Conservation (phyloP, 441 rosid species). For the Croton setiger region DNA sequence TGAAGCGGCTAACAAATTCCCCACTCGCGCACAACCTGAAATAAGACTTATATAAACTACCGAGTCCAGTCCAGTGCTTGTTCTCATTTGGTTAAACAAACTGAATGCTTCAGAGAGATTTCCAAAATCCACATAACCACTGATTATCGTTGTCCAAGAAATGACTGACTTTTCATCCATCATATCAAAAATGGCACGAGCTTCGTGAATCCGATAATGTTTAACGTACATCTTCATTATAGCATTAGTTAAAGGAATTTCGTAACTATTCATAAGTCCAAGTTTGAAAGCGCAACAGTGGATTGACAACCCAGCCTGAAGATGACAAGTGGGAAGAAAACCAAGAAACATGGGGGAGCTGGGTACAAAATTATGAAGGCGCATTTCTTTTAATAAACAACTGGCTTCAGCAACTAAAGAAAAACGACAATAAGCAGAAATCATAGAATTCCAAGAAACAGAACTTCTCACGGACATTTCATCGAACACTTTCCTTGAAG, state of each 20-base stretch:
- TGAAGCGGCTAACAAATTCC: conserved; percentile 25
- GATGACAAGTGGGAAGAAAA: conserved; percentile 16
- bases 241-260: conserved; percentile 30
- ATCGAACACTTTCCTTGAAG: conserved; percentile 27
- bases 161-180: conserved; percentile 24
- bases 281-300: conserved; percentile 31
- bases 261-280: conserved; percentile 20
- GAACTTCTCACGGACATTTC: conserved; percentile 27
- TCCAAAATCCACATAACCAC: conserved; percentile 25
- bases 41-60: conserved; percentile 28
- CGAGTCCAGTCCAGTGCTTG: conserved; percentile 11
- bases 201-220: conserved; percentile 19
- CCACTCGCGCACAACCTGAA: conserved; percentile 20
- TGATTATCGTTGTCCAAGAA: conserved; percentile 33
- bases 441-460: conserved; percentile 31
- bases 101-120: conserved; percentile 23
- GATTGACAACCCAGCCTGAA: conserved; percentile 27
- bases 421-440: conserved; percentile 26
- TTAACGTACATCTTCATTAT: conserved; percentile 27
- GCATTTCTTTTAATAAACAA: conserved; percentile 18
- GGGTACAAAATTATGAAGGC: conserved; percentile 21
- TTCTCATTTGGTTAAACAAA: conserved; percentile 27
- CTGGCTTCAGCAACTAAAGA: conserved; percentile 18
- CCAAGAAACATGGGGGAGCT: conserved; percentile 23
- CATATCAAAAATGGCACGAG: conserved; percentile 26